phyloP scores from a whole-genome alignment of 1,284 basidiomycete genomes.

The Macrocystidia cucumis region DNA sequence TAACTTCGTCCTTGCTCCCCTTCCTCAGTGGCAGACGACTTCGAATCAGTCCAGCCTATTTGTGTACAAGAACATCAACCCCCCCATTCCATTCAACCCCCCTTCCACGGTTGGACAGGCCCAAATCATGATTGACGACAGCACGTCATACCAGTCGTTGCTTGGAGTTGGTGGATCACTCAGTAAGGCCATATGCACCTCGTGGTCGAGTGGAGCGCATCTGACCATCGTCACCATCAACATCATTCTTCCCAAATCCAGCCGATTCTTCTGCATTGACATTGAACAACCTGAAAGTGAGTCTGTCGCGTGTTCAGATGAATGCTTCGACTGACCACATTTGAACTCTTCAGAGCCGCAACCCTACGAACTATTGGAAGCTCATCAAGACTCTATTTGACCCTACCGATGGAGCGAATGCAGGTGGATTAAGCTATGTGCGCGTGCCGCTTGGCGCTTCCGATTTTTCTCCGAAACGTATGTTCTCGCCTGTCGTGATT shows the following conservation, averaged over 20 bases:
- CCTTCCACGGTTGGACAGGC: conserved; percentile 33
- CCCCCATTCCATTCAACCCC: conserved; percentile 43
- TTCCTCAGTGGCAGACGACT: conserved; percentile 48
- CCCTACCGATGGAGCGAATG: conserved; percentile 32
- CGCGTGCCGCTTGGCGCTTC: conserved; percentile 42
- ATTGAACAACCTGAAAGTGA: conserved; percentile 39
- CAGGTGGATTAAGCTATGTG: conserved; percentile 39
- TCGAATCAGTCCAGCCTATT: conserved; percentile 45
- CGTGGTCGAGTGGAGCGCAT: no score
- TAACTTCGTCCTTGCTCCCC: neutral
- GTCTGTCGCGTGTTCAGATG: neutral
- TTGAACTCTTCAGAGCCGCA: conserved; percentile 23
- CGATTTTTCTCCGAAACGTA: conserved; percentile 39
- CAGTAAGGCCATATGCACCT: no score
- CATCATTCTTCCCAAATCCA: conserved; percentile 13
- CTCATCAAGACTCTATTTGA: conserved; percentile 35
- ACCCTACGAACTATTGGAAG: conserved; percentile 34
- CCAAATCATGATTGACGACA: conserved; percentile 37
- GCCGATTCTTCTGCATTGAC: conserved; percentile 41
- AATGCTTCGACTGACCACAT: neutral
- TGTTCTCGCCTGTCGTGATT: conserved; percentile 7
- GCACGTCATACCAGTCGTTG: conserved; percentile 31
- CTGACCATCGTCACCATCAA: no score
- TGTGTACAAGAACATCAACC: conserved; percentile 30
- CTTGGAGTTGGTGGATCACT: conserved; percentile 41